These are phyloP conservation scores for Candida vartiovaarae DNA, from an alignment of 805 yeast species.

Conservation along the genomic window DNA sequence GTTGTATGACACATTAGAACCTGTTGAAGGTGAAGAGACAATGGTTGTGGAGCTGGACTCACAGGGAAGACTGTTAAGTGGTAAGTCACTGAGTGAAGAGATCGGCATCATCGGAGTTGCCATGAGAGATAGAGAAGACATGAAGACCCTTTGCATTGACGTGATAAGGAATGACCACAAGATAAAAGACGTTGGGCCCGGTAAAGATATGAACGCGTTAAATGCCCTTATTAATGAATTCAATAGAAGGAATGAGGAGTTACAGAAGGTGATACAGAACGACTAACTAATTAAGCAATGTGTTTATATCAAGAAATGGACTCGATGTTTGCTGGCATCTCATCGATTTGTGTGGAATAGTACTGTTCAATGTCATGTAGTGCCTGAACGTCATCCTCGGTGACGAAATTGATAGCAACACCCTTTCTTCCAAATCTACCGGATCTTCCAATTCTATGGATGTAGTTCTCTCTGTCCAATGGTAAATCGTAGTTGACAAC, in stretches of 20 bases:
- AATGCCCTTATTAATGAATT: slow-evolving; percentile 15
- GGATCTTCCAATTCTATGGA: slow-evolving; percentile 96
- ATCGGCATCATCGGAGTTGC: slow-evolving; percentile 13
- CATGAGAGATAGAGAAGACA: slow-evolving; percentile 19
- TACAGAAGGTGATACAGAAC: slow-evolving; percentile 6
- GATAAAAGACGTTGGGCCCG: slow-evolving; percentile 6
- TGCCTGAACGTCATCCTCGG: slow-evolving; percentile 66
- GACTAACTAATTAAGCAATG: background rate
- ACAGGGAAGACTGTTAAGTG: slow-evolving; percentile 10
- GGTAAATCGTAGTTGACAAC: slow-evolving; percentile 96
- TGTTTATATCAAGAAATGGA: background rate
- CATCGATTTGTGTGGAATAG: slow-evolving; percentile 69
- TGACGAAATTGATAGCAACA: slow-evolving; percentile 91
- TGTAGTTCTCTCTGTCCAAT: slow-evolving; percentile 85
- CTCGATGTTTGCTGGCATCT: slow-evolving; percentile 70
- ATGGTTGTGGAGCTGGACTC: slow-evolving; percentile 19
- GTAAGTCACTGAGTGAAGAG: slow-evolving; percentile 13
- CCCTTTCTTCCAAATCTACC: slow-evolving; percentile 99
- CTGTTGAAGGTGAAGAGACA: slow-evolving; percentile 15
- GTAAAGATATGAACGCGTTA: slow-evolving; percentile 10
- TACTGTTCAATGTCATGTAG: slow-evolving; percentile 69
- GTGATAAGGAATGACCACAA: slow-evolving; percentile 14
- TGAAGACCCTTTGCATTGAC: slow-evolving; percentile 20
- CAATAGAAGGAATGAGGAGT: slow-evolving; percentile 16
- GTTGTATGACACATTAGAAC: slow-evolving; percentile 11